These are phyloP conservation scores for Usnea hakonensis DNA, from an alignment of 495 filamentous ascomycete genomes.

Conservation along the genomic window DNA sequence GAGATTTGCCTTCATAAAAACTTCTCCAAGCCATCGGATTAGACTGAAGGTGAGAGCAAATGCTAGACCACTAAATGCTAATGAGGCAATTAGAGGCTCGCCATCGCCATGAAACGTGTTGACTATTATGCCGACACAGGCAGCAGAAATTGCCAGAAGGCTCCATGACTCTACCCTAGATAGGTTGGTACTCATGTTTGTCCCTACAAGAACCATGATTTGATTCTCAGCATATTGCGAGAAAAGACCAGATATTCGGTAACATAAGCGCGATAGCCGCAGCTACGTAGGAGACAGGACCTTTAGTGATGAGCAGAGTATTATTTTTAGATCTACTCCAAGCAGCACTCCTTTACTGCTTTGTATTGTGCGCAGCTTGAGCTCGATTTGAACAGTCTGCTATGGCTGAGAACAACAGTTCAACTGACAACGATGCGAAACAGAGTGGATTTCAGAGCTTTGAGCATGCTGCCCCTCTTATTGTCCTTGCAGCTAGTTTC, in stretches of 20 bases:
- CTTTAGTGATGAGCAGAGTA: no score
- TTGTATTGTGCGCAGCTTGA: not conserved
- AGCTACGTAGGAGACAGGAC: not conserved
- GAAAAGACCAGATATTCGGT: not conserved
- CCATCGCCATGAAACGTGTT: slow-evolving; percentile 82
- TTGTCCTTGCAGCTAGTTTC: slow-evolving; percentile 45
- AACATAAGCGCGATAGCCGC: not conserved
- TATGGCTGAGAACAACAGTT: not conserved
- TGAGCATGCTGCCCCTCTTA: slow-evolving; percentile 55
- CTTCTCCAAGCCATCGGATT: slow-evolving; percentile 89
- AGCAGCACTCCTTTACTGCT: no score
- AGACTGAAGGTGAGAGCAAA: slow-evolving; percentile 73
- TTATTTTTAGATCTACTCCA: no score
- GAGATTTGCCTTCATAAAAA: slow-evolving; percentile 80
- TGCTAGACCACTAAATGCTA: slow-evolving; percentile 77
- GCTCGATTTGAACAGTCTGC: not conserved
- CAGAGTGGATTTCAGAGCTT: slow-evolving; percentile 54
- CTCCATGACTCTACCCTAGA: slow-evolving; percentile 60
- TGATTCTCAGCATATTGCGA: not conserved
- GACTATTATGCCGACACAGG: slow-evolving; percentile 63
- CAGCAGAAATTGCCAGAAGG: slow-evolving; percentile 59
- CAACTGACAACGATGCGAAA: not conserved
- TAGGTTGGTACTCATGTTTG: slow-evolving; percentile 39
- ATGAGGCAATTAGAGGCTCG: slow-evolving; percentile 78
- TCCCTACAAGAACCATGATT: slow-evolving; percentile 31